Evolutionary conservation across 2,329 filamentous ascomycete genomes (phyloP).

Genomic region (Bipolaris cookei): DNA sequence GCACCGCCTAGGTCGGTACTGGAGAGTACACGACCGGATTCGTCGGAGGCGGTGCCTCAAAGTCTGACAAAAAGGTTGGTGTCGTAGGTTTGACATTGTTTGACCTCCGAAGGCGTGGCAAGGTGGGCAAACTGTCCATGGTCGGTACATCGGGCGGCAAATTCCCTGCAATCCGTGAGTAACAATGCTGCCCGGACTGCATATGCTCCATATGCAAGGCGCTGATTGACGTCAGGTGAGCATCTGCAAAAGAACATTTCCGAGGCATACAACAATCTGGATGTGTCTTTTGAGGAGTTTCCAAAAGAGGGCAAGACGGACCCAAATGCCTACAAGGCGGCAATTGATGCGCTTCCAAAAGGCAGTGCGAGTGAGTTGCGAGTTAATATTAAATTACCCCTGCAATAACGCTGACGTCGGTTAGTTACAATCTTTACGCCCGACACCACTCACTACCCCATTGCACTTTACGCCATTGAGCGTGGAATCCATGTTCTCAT

Average conservation of each 20-base stretch:
- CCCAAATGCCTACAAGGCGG: conserved; percentile 82
- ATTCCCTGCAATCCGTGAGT: conserved; percentile 86
- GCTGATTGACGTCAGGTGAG: conserved; percentile 62
- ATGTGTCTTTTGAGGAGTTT: conserved; percentile 84
- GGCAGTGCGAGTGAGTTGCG: conserved; percentile 71
- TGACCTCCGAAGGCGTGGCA: conserved; percentile 84
- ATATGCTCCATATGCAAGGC: conserved; percentile 1
- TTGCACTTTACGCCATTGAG: conserved; percentile 90
- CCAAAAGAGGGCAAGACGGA: conserved; percentile 76
- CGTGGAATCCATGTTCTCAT: conserved; percentile 87
- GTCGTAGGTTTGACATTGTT: conserved; percentile 91
- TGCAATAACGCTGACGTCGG: neutral
- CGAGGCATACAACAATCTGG: conserved; percentile 84
- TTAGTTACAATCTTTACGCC: conserved; percentile 89
- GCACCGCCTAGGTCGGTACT: conserved; percentile 69
- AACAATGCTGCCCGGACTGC: neutral
- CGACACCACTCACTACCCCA: conserved; percentile 89
- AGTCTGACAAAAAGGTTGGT: conserved; percentile 94
- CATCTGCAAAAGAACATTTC: conserved; percentile 89
- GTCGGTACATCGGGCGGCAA: conserved; percentile 87
- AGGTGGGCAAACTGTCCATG: conserved; percentile 86
- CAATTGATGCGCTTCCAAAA: conserved; percentile 80
- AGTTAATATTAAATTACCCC: neutral
- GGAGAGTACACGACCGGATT: conserved; percentile 98
- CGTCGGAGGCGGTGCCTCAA: conserved; percentile 80